Base-by-base conservation (phyloP, 2,329 filamentous ascomycete species). In the Conoideocrella luteorostrata region DNA sequence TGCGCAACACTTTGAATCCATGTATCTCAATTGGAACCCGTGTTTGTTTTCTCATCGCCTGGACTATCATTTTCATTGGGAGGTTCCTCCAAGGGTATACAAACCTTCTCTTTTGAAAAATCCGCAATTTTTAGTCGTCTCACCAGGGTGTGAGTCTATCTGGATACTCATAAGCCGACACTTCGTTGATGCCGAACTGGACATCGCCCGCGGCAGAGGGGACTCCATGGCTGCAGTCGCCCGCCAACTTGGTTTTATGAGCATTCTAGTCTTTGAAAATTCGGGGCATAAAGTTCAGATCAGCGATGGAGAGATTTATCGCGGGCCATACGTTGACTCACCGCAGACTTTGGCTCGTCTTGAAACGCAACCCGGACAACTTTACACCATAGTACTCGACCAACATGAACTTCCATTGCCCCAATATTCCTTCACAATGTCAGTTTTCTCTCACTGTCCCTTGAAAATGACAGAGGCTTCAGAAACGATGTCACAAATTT, bases 21-120 rank as follows among this genome's bases (percentile, higher is more conserved):
- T 98, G 52, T 98, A 97, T 62, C 72, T 98, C 43, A 98, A 97
- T 65, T 98, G 93, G 93, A 96, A 95, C 52, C 90, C 93, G 0
- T 75, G 77, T 1, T 70, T 95, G 1, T 98, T 98, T 64, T 70
- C 71, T 2, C 69, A 86, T 58, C 82, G 90, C 7, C 84, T 95
- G 61, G 90, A 98, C 55, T 80, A 90, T 44, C 93, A 98, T 64
- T 95, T 97, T 57, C 74, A 75, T 2, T 98, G 93, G 93, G 74
- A 83, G 2, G 66, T 80, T 28, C 71, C 77, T 9, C 67, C 74
- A 17, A 61, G 60, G 23, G 71, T 66, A 32, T 66, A 74, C 51
- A 63, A 71, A 7, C 68, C 71, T n/a, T 80, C 76, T 3, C 72
- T 84, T 39, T 73, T 74, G 3, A 73, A 80, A 41, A 84, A 86